These are phyloP conservation scores for Rhodamnia rubescens DNA, from an alignment of 345 rosid genomes.

Conservation along the genomic window DNA sequence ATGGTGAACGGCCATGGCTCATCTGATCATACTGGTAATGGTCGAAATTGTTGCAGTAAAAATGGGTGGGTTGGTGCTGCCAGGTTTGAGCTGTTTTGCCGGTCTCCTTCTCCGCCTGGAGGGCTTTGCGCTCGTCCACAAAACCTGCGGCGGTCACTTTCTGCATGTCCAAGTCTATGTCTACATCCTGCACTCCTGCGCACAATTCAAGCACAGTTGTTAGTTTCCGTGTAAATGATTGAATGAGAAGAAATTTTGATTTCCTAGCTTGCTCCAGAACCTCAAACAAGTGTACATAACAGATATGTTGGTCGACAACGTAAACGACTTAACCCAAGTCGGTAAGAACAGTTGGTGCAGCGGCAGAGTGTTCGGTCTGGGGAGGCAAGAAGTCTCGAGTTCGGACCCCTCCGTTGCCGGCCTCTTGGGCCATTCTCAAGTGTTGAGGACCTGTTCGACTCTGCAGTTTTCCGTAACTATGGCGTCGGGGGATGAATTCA, in stretches of 20 bases:
- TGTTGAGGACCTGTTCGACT: background rate
- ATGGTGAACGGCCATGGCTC: background rate
- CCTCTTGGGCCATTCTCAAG: background rate
- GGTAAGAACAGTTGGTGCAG: background rate
- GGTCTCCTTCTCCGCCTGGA: background rate
- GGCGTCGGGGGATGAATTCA: background rate
- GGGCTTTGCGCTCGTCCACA: background rate
- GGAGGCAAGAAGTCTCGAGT: background rate
- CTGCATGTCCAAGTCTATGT: background rate
- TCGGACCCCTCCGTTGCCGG: background rate
- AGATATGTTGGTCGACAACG: background rate
- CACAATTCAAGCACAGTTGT: background rate
- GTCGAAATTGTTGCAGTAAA: background rate
- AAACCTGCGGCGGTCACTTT: slow-evolving; percentile 1
- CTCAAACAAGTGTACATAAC: background rate
- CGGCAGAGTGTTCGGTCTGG: background rate
- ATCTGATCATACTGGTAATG: background rate
- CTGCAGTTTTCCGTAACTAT: background rate
- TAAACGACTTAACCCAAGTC: background rate
- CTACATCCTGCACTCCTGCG: background rate
- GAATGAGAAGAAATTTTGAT: background rate
- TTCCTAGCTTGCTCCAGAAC: background rate
- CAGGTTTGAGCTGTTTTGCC: slow-evolving; percentile 3
- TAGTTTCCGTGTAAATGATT: background rate
- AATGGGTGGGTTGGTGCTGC: background rate